Evolutionary conservation across 2,329 filamentous ascomycete species (phyloP), one percentile per base, ranked within the genome.

Genomic region (Magnaporthiopsis rhizophila): DNA sequence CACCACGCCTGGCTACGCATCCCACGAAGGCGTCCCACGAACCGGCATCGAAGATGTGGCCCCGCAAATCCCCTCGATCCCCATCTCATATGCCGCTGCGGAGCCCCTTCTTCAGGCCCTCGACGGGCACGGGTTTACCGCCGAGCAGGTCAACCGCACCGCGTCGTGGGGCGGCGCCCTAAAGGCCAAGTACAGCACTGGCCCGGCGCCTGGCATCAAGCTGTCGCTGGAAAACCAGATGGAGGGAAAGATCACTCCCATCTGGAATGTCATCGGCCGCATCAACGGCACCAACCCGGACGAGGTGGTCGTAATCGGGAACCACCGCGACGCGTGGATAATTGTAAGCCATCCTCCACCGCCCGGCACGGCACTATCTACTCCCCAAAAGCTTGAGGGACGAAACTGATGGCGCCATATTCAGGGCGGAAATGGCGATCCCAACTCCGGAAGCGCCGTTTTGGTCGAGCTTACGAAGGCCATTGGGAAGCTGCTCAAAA

Each of bases 271-370:
- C 0, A 91, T 96, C 68, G 91, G 90, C 28, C 79, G 89, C 34
- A 90, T 96, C 72, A 93, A 93, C 67, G 91, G 91, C 9, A 88
- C 87, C 1, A 83, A 91, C 60, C 75, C 83, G 0, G 89, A 93
- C 65, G 90, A 94, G 70, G 90, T 92, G 0, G 80, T 95, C 45
- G 80, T 96, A 12, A 78, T 93, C 63, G 91, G 91, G 5, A 95
- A 94, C 69, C 91, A 95, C 71, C 84, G 90, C 32, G 91, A 95
- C 74, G 89, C 90, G 0, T 94, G 90, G 90, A 88, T 92, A 72
- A 85, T 89, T 59, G 91, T 38, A 38, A 38, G 36, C 13, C n/a
- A n/a, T n/a, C 36, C 18, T 38, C 13, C 36, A 3, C 15, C 36
- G 15, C 1, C 36, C 36, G 15, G 13, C 15, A 6, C 36, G 13